Evolutionary conservation across 805 yeast genomes (phyloP).

Genomic region (Nakazawaea ernobii): DNA sequence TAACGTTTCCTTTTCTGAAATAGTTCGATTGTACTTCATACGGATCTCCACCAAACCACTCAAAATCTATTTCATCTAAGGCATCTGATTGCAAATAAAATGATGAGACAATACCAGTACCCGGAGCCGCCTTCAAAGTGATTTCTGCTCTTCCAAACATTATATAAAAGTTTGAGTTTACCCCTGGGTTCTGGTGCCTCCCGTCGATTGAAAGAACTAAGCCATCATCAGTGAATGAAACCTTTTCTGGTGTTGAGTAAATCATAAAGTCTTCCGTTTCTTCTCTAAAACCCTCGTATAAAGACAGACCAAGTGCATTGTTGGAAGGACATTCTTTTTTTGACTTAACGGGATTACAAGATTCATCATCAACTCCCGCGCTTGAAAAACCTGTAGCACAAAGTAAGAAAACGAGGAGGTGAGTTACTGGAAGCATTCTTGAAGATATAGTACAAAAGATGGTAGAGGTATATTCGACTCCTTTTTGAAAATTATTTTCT

Average conservation of each 20-base stretch:
- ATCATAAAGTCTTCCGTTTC: slow-evolving; percentile 38
- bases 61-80: slow-evolving; percentile 84
- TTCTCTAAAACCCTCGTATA: slow-evolving; percentile 45
- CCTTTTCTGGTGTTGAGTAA: slow-evolving; percentile 35
- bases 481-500: too few relatives aligned
- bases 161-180: slow-evolving; percentile 72
- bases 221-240: slow-evolving; percentile 53
- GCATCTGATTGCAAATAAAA: slow-evolving; percentile 80
- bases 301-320: slow-evolving; percentile 56
- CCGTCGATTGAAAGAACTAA: slow-evolving; percentile 50
- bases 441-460: neutral
- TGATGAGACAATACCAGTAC: slow-evolving; percentile 75
- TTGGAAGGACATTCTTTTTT: slow-evolving; percentile 31
- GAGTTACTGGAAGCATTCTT: neutral
- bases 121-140: slow-evolving; percentile 64
- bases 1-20: slow-evolving; percentile 75
- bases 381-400: neutral
- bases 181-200: slow-evolving; percentile 71
- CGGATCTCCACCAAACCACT: slow-evolving; percentile 79
- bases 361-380: neutral
- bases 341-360: slow-evolving; percentile 26
- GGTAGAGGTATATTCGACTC: too few relatives aligned
- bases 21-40: slow-evolving; percentile 72
- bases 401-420: too few relatives aligned
- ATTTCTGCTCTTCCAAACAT: slow-evolving; percentile 88